Conservation (phyloP, 768 basidiomycete genomes). For the Saitozyma sp. region DNA sequence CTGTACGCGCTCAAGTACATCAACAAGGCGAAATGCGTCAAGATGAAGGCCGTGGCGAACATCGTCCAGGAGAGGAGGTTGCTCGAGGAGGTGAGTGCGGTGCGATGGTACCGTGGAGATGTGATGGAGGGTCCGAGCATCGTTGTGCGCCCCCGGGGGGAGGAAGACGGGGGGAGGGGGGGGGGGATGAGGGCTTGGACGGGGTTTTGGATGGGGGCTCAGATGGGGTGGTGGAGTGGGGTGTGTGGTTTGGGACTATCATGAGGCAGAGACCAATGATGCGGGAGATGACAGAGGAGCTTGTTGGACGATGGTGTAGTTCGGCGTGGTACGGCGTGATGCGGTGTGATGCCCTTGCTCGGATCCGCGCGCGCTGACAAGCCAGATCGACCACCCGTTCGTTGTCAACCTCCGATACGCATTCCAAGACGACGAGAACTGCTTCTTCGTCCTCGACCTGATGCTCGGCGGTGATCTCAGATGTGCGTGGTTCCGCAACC, state of each 20-base stretch:
- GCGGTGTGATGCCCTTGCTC: background rate
- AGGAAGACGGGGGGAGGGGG: too few relatives aligned
- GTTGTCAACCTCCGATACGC: constrained; percentile 89
- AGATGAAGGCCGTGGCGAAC: constrained; percentile 87
- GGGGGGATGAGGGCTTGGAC: too few relatives aligned
- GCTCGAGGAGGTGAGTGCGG: constrained; percentile 73
- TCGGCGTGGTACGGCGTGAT: too few relatives aligned
- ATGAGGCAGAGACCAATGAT: too few relatives aligned
- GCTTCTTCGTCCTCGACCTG: constrained; percentile 95
- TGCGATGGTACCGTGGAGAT: background rate
- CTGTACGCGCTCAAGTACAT: constrained; percentile 97
- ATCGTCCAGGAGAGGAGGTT: constrained; percentile 90
- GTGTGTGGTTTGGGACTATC: too few relatives aligned
- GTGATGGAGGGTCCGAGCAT: too few relatives aligned
- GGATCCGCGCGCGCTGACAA: constrained; percentile 1
- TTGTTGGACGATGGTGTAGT: too few relatives aligned
- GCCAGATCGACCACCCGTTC: constrained; percentile 85
- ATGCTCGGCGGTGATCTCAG: constrained; percentile 94
- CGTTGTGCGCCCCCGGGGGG: too few relatives aligned
- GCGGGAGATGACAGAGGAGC: too few relatives aligned
- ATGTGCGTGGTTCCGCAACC: constrained; percentile 61
- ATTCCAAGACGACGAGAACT: constrained; percentile 96
- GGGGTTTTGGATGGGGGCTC: background rate
- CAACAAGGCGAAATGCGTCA: constrained; percentile 89
- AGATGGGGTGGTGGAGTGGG: too few relatives aligned